Evolutionary conservation across 2,329 filamentous ascomycete species (phyloP), one percentile per base, ranked within the genome.

Genomic region (Berkeleyomyces basicola): DNA sequence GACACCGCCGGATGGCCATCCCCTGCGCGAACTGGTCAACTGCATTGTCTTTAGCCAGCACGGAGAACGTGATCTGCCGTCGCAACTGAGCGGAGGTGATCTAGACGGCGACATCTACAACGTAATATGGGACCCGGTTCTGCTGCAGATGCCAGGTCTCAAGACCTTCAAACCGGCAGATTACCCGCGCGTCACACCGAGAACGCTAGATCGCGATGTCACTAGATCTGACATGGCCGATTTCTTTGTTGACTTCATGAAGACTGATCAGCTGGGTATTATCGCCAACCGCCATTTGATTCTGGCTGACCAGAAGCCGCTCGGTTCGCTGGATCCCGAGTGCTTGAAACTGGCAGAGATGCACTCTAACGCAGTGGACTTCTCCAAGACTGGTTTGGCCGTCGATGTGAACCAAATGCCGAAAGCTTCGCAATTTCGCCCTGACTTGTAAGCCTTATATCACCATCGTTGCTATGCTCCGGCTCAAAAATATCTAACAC

Each of bases 21-120:
- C 87, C 0, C 76, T 95, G 0, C 73, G 74, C 1, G 69, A 76
- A 0, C 76, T 91, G 1, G 74, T 76, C 1, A 95, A 95, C 68
- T 91, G 88, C 65, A 78, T 95, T 14, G 82, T 87, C 0, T 95
- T 95, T 69, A 90, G 85, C 64, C 82, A 84, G 63, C 76, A 80
- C 49, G 90, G 90, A 0, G 36, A 67, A 0, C 81, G 90, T 14
- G 90, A 95, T 68, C 74, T 95, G 0, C 88, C 89, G 0, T 92
- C 87, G 65, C 80, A 86, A 71, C 76, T 95, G 0, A 86, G 86
- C 61, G 90, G 90, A 1, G 90, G 90, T 0, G 90, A 95, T 70
- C 78, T 95, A 0, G 89, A 93, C 66, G 90, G 90, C 0, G 90
- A 96, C 70, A 74, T 88, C 0, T 95, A 87, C 71, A 86, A 90